phyloP scores from a whole-genome alignment of 2,329 filamentous ascomycete species.

The Diaporthe capsici region DNA sequence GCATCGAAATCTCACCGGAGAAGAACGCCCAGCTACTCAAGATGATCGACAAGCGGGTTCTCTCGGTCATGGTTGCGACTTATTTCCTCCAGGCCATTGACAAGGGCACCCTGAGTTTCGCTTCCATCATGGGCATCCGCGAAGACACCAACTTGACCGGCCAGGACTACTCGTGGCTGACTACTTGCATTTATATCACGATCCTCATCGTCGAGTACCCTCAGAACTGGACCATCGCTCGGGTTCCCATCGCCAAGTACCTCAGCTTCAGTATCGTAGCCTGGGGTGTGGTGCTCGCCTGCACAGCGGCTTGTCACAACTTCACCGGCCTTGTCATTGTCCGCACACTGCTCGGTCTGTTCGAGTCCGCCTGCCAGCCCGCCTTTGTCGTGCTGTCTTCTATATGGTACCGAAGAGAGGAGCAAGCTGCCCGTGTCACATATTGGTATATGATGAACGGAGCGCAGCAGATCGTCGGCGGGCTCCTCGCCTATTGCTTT shows the following conservation, averaged over 20 bases:
- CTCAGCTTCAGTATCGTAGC: conserved; percentile 73
- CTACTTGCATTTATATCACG: conserved; percentile 81
- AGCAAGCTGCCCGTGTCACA: conserved; percentile 76
- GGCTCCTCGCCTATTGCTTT: conserved; percentile 77
- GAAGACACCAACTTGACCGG: conserved; percentile 64
- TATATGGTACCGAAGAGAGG: conserved; percentile 80
- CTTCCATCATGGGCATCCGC: conserved; percentile 74
- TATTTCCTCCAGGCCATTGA: conserved; percentile 81
- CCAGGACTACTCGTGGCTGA: conserved; percentile 77
- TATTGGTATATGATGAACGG: conserved; percentile 88
- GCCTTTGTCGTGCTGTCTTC: conserved; percentile 76
- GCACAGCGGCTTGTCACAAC: conserved; percentile 72
- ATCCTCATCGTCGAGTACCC: conserved; percentile 81
- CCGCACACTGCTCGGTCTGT: conserved; percentile 77
- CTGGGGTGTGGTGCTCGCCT: conserved; percentile 73
- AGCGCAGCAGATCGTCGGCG: conserved; percentile 79
- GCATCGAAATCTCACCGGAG: conserved; percentile 70
- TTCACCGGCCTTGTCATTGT: conserved; percentile 73
- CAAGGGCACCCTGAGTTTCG: conserved; percentile 76
- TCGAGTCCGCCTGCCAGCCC: conserved; percentile 79
- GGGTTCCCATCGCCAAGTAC: conserved; percentile 78
- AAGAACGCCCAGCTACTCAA: conserved; percentile 73
- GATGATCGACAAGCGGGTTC: conserved; percentile 76
- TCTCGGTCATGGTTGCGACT: conserved; percentile 79
- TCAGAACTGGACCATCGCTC: conserved; percentile 65